Evolutionary conservation across 31 red algal species (phyloP), one percentile per base, ranked within the genome.

Genomic region (Endocladia muricata): DNA sequence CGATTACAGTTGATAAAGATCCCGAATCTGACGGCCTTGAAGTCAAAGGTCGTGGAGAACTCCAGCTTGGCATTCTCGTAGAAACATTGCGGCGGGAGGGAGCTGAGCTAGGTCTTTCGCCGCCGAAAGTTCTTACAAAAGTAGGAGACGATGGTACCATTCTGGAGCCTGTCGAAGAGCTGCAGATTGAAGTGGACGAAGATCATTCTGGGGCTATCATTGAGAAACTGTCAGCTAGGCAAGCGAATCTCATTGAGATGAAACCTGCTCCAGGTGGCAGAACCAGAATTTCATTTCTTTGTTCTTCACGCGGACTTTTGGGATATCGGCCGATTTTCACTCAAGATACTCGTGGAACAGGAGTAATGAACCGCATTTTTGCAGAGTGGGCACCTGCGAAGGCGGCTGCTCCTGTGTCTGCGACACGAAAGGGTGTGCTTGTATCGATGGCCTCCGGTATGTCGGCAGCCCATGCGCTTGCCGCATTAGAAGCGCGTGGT

Each of bases 11-110:
- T 22, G 90, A 78, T 37, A 22, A 75, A 36, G 75, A 77, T 62
- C 67, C 72, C 32, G 62, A 61, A 41, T 47, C 74, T 3, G 83
- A 88, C 61, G 79, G 67, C 21, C 52, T 94, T 35, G 77, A 90
- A 68, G 92, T 95, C 35, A 76, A 90, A 29, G 92, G 92, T 35
- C 86, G 92, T 41, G 92, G 92, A n/a, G 92, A 95, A 59, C 63
- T 95, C 37, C 92, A 95, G 60, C 67, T 95, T 3, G 92, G 81
- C 28, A 86, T 95, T 63, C 61, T 95, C 19, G 75, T 95, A 47
- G 92, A 95, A 72, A 84, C 75, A 28, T 58, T 95, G 58, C 85
- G 92, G 22, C 71, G 92, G 47, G 81, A 95, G 68, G 85, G 85
- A 40, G 64, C 63, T 39, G 92, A 95, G 82, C 52, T 95, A 48